Percentiles rank a stretch among this genome's conserved stretches.
phyloP scores from a whole-genome alignment of 768 basidiomycete species.

The Gloeophyllum trabeum region DNA sequence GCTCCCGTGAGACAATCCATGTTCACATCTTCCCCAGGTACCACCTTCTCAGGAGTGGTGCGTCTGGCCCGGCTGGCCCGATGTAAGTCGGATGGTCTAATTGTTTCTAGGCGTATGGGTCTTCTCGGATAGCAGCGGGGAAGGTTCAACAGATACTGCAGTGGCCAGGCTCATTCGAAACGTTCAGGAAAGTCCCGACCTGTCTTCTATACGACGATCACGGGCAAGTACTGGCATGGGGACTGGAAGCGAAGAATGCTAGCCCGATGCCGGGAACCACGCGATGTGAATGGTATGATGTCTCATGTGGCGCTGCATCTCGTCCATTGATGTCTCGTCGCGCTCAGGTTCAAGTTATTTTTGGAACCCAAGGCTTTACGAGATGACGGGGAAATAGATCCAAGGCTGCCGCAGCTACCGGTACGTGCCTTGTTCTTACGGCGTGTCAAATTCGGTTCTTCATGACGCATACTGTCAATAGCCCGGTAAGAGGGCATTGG shows the following conservation, averaged over 20 bases:
- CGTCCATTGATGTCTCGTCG: not conserved
- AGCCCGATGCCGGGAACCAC: constrained; percentile 53
- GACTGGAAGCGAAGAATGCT: constrained; percentile 78
- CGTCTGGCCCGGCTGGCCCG: constrained; percentile 18
- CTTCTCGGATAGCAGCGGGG: constrained; percentile 71
- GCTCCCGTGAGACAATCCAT: constrained; percentile 5
- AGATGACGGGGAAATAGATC: constrained; percentile 59
- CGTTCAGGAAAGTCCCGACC: constrained; percentile 75
- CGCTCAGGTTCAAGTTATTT: constrained; percentile 72
- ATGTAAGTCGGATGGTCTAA: not conserved
- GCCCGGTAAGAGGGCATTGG: constrained; percentile 65
- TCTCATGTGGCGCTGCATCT: constrained; percentile 3
- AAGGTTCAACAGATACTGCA: constrained; percentile 74
- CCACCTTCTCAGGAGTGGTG: constrained; percentile 82
- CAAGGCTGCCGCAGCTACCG: constrained; percentile 68
- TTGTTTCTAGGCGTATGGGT: constrained; percentile 61
- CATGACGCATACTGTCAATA: constrained; percentile 17
- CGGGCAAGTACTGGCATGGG: constrained; percentile 74
- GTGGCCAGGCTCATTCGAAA: constrained; percentile 82
- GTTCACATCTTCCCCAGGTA: constrained; percentile 34
- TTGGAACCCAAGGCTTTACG: constrained; percentile 75
- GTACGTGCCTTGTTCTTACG: constrained; percentile 29
- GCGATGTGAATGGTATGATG: constrained; percentile 40
- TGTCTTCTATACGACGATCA: constrained; percentile 72
- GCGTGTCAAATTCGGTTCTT: too few species aligned